Percentiles rank a stretch among this genome's conserved stretches.
Evolutionary conservation across 345 rosid species (phyloP).

Genomic region (Hevea brasiliensis): DNA sequence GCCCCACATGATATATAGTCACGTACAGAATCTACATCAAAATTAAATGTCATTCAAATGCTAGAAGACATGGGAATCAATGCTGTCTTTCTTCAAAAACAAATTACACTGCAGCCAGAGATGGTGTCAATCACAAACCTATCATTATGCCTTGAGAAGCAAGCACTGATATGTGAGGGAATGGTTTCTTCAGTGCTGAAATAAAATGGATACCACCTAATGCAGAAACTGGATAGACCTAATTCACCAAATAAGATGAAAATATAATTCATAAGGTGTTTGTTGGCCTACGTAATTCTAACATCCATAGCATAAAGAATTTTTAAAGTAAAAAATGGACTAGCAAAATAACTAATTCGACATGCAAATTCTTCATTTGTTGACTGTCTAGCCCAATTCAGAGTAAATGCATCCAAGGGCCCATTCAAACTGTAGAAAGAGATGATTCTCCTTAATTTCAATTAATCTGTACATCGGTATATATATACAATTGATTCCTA

Average conservation of each 20-base stretch:
- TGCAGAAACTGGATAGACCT: conserved; percentile 64
- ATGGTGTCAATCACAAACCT: conserved; percentile 31
- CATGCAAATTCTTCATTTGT: not conserved
- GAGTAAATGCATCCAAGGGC: not conserved
- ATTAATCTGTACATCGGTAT: no score
- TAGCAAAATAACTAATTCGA: not conserved
- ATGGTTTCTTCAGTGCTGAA: conserved; percentile 58
- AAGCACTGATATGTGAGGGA: conserved; percentile 54
- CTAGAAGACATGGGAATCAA: conserved; percentile 3
- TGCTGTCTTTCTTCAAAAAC: not conserved
- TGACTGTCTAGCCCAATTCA: not conserved
- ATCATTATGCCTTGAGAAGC: conserved; percentile 61
- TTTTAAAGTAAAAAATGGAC: not conserved
- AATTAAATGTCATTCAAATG: not conserved
- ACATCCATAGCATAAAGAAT: not conserved
- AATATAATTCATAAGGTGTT: conserved; percentile 8
- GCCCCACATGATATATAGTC: conserved; percentile 52
- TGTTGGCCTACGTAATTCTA: not conserved
- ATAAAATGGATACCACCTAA: conserved; percentile 49
- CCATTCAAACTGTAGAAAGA: no score
- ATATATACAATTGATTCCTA: no score
- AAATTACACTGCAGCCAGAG: not conserved
- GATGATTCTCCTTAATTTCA: no score
- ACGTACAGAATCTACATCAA: conserved; percentile 42
- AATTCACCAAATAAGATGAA: conserved; percentile 19